phyloP scores from a whole-genome alignment of 176 grass and related monocot genomes.

The Carex pumila region DNA sequence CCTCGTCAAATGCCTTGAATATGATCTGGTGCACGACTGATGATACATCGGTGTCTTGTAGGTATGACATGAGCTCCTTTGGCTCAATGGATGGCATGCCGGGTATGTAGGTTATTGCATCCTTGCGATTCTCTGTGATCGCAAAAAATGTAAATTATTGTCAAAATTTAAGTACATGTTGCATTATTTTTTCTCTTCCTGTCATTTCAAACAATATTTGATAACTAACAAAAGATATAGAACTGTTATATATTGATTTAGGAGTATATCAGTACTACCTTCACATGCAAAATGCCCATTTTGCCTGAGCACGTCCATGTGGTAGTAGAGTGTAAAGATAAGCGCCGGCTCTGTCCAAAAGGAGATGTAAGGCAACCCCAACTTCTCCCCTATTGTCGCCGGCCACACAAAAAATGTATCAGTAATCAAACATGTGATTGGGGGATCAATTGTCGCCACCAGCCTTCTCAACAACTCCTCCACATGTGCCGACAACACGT shows the following conservation, averaged over 20 bases:
- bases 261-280: slow-evolving; percentile 18
- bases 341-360: slow-evolving; percentile 73
- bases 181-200: background rate
- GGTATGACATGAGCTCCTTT: slow-evolving; percentile 53
- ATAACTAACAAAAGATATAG: background rate
- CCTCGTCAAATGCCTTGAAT: slow-evolving; percentile 52
- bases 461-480: slow-evolving; percentile 59
- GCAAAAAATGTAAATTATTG: background rate
- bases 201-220: background rate
- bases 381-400: slow-evolving; percentile 32
- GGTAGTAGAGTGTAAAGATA: slow-evolving; percentile 54
- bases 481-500: slow-evolving; percentile 48
- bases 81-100: slow-evolving; percentile 55
- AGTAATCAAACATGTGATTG: slow-evolving; percentile 38
- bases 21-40: slow-evolving; percentile 61
- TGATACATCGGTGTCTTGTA: slow-evolving; percentile 44
- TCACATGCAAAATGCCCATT: slow-evolving; percentile 47
- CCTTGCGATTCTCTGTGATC: slow-evolving; percentile 48
- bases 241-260: background rate
- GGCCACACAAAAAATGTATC: slow-evolving; percentile 76
- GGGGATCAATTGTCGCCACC: slow-evolving; percentile 17
- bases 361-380: slow-evolving; percentile 41
- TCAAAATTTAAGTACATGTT: background rate
- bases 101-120: slow-evolving; percentile 66
- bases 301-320: slow-evolving; percentile 40